Evolutionary conservation across 108 stramenopile species (phyloP), one percentile per base, ranked within the genome.

Genomic region (Cyclostephanos tholiformis): DNA sequence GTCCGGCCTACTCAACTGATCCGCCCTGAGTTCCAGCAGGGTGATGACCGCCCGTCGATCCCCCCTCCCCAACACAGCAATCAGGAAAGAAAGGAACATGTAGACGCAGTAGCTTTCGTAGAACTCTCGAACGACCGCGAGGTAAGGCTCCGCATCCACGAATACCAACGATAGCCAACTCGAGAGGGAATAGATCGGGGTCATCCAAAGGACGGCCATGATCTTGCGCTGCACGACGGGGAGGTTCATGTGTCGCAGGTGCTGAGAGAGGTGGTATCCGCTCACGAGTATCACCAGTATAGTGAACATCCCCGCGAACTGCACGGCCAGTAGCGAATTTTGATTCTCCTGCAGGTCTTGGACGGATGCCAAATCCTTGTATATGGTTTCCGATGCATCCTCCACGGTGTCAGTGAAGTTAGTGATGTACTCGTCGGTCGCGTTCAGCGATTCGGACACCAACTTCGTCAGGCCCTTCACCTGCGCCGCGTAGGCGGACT

Each of bases 161-260:
- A 87, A 84, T 8, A 94, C 20, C 6, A 96, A 74, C 44, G 75
- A 84, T 32, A 93, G 56, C 81, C 89, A 93, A 26, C 85, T 79
- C n/a, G 92, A 87, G 0, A 89, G 75, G 29, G 81, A 63, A 82
- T 96, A 96, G 17, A 96, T 89, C 11, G 95, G 95, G 26, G 84
- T 84, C 93, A 96, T 95, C 93, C 93, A 97, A n/a, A 97, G 46
- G 59, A 97, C 89, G 12, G 93, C 88, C 65, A 93, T 73, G 27
- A 97, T 89, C 55, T 93, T 92, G 14, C 90, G 75, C 69, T 97
- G 96, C 22, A 94, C 84, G 26, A 89, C 84, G 17, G 96, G 96
- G 63, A 90, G 77, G 57, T 91, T 57, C 71, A 87, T 84, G 53
- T 95, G 89, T 25, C 88, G 69, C 22, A 95, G 39, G 74, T 97